These are phyloP conservation scores for Porcisia hertigi DNA, from an alignment of 208 protist genomes.

Conservation along the genomic window DNA sequence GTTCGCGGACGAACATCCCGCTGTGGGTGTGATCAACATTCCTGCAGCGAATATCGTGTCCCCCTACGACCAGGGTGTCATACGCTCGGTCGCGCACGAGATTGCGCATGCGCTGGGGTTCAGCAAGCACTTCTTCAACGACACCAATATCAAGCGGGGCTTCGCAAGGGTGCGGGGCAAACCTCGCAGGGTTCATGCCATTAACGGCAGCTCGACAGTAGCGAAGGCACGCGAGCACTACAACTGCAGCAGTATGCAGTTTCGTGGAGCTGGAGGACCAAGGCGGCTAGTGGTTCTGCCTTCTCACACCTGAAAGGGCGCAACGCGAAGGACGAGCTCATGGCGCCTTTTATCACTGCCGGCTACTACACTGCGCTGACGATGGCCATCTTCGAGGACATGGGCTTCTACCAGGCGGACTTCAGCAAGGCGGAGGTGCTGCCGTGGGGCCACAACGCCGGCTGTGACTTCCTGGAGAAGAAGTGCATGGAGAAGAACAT, in stretches of 20 bases:
- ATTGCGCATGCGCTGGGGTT: constrained; percentile 89
- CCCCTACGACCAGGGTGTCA: not conserved
- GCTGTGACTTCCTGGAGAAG: constrained; percentile 55
- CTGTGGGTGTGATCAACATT: constrained; percentile 56
- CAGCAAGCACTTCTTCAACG: constrained; percentile 19
- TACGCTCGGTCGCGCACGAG: constrained; percentile 67
- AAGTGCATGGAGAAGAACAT: constrained; percentile 41
- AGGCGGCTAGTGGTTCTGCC: not conserved
- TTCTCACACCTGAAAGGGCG: constrained; percentile 86
- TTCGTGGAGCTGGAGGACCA: constrained; percentile 82
- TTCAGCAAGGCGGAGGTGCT: constrained; percentile 67
- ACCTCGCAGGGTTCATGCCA: constrained; percentile 4
- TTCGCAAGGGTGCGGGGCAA: constrained; percentile 38
- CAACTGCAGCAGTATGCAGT: constrained; percentile 45
- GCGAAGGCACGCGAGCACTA: constrained; percentile 32
- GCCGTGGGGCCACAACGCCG: constrained; percentile 58
- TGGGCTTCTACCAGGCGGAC: constrained; percentile 77
- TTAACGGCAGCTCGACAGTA: not conserved
- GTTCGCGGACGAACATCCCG: constrained; percentile 18
- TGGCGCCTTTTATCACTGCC: constrained; percentile 37
- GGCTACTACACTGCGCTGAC: constrained; percentile 76
- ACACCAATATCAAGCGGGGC: not conserved
- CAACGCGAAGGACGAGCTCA: constrained; percentile 84
- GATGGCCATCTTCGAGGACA: constrained; percentile 77
- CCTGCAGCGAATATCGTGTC: constrained; percentile 29